These are phyloP conservation scores for Eucalyptus coolabah DNA, from an alignment of 345 rosid genomes.

Conservation along the genomic window DNA sequence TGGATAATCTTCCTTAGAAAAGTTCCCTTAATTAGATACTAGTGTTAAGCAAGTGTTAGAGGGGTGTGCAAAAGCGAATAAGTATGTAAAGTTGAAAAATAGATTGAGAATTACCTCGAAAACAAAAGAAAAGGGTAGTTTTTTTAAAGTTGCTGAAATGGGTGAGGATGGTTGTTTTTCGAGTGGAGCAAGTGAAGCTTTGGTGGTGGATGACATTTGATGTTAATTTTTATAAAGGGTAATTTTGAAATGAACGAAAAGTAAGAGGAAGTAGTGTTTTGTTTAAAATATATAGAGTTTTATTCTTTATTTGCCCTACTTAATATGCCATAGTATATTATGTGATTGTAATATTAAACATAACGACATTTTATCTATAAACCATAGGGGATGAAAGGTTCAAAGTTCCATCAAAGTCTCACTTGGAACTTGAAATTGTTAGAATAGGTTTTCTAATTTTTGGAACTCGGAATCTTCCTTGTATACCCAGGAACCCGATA, in stretches of 20 bases:
- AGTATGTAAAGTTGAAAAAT: neutral
- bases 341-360: neutral
- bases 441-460: no score
- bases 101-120: neutral
- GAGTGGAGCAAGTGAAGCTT: neutral
- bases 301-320: neutral
- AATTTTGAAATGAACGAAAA: neutral
- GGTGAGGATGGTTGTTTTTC: neutral
- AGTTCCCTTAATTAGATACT: no score
- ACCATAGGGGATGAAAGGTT: no score
- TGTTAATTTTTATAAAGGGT: neutral
- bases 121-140: neutral
- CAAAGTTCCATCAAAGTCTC: no score
- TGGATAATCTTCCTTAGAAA: neutral
- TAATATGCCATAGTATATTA: neutral
- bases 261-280: neutral
- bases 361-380: neutral
- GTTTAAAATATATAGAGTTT: neutral
- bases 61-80: neutral
- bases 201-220: neutral
- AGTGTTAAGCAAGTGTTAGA: no score
- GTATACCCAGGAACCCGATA: no score
- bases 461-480: no score
- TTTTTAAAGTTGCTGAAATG: no score
- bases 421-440: rapidly evolving